Evolutionary conservation across 345 rosid genomes (phyloP).

Genomic region (Carallia brachiata): DNA sequence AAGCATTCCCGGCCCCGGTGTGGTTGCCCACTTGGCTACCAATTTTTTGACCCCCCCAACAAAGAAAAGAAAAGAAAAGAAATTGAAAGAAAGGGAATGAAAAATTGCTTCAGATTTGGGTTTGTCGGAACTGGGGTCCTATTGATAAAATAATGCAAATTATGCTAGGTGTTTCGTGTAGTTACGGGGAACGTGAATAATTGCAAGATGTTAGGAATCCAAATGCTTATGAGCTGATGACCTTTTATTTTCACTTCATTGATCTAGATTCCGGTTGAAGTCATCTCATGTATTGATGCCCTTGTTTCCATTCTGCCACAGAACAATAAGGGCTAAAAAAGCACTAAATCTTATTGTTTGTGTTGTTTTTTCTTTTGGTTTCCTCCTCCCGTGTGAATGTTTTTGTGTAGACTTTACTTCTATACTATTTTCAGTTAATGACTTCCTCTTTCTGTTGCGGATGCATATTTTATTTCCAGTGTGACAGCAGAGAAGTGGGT

Average conservation of each 20-base stretch:
- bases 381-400: not conserved
- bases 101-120: too few species aligned
- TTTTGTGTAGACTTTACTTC: not conserved
- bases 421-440: not conserved
- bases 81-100: too few species aligned
- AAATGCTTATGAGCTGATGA: not conserved
- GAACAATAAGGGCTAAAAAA: not conserved
- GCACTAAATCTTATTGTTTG: too few species aligned
- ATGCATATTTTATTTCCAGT: conserved; percentile 37
- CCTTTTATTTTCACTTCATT: not conserved
- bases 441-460: not conserved
- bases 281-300: not conserved
- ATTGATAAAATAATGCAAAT: too few species aligned
- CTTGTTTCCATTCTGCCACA: not conserved
- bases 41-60: too few species aligned
- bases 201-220: not conserved
- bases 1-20: too few species aligned
- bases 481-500: conserved; percentile 99
- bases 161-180: not conserved
- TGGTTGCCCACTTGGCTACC: too few species aligned
- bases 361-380: not conserved
- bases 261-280: not conserved
- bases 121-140: too few species aligned
- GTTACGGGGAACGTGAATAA: not conserved
- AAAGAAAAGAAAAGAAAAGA: too few species aligned